Percentiles rank a stretch among this genome's conserved stretches.
These are phyloP conservation scores for Beauveria scarabaeidicola DNA, from an alignment of 2,329 filamentous ascomycete species.

Conservation along the genomic window DNA sequence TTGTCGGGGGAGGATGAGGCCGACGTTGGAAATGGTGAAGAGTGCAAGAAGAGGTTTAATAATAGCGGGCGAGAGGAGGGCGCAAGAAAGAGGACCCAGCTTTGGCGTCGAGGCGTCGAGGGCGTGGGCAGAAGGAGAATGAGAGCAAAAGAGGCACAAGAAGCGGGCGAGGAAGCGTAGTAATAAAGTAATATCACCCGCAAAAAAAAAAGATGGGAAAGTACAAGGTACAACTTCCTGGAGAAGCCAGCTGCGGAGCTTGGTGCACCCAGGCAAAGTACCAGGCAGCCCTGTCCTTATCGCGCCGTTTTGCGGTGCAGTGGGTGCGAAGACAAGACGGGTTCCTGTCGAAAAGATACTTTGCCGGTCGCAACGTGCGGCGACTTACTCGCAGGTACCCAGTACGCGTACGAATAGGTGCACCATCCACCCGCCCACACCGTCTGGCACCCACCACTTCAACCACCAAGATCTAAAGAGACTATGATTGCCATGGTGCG, in stretches of 20 bases:
- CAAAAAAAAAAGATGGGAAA: too few species aligned
- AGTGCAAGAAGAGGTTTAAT: not conserved
- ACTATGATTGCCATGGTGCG: too few species aligned
- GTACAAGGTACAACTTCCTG: not conserved
- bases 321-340: not conserved
- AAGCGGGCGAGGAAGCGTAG: too few species aligned
- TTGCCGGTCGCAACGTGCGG: not conserved
- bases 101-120: not conserved
- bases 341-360: not conserved
- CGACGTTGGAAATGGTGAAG: slow-evolving; percentile 3
- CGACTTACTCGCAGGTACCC: slow-evolving; percentile 1
- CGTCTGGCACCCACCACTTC: not conserved
- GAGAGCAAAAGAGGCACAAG: not conserved
- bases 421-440: slow-evolving; percentile 3
- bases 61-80: not conserved
- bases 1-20: not conserved
- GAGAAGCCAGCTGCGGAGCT: not conserved
- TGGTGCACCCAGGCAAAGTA: not conserved
- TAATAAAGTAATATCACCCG: too few species aligned
- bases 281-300: not conserved
- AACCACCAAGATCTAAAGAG: too few species aligned
- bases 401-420: not conserved
- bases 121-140: not conserved
- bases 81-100: too few species aligned
- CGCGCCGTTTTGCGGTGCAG: too few species aligned